A percentile compares a stretch with the other conserved stretches of the same genome.
phyloP scores from a whole-genome alignment of 2,329 filamentous ascomycete species.

The Paecilomyces dactylethromorphus region DNA sequence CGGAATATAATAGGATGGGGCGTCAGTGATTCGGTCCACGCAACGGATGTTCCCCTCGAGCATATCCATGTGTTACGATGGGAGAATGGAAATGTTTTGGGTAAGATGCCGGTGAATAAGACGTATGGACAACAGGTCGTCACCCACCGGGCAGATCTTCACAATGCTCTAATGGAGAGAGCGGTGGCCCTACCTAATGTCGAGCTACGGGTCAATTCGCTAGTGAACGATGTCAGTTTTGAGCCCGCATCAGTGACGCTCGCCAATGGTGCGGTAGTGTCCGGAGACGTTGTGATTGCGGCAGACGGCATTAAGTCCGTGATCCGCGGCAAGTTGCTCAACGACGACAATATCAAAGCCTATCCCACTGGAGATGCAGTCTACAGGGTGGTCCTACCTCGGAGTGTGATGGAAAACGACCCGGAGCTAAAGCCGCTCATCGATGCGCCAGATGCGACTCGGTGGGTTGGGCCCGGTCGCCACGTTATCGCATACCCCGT shows the following conservation, averaged over 20 bases:
- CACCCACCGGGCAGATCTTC: constrained; percentile 30
- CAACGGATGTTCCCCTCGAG: constrained; percentile 26
- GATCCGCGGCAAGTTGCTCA: constrained; percentile 35
- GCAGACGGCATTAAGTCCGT: constrained; percentile 51
- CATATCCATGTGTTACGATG: constrained; percentile 30
- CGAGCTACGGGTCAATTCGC: constrained; percentile 21
- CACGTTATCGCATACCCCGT: constrained; percentile 78
- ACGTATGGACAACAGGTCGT: constrained; percentile 27
- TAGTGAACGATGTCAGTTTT: constrained; percentile 20
- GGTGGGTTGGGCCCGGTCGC: constrained; percentile 69
- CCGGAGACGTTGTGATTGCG: constrained; percentile 45
- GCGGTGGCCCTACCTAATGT: constrained; percentile 23
- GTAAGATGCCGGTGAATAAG: constrained; percentile 28
- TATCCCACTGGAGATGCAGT: constrained; percentile 62
- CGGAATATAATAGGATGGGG: constrained; percentile 23
- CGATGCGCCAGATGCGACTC: constrained; percentile 59
- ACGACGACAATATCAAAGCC: constrained; percentile 17
- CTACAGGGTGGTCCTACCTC: constrained; percentile 70
- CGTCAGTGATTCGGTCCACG: constrained; percentile 24
- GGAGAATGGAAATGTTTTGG: constrained; percentile 25
- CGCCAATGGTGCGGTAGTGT: constrained; percentile 16
- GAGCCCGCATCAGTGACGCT: constrained; percentile 21
- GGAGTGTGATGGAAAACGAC: constrained; percentile 60
- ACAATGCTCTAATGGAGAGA: constrained; percentile 24
- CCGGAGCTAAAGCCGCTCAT: constrained; percentile 62